Percentiles rank a stretch among this genome's conserved stretches.
Evolutionary conservation across 306 rosid species (phyloP).

Genomic region (Gynostemma pentaphyllum): DNA sequence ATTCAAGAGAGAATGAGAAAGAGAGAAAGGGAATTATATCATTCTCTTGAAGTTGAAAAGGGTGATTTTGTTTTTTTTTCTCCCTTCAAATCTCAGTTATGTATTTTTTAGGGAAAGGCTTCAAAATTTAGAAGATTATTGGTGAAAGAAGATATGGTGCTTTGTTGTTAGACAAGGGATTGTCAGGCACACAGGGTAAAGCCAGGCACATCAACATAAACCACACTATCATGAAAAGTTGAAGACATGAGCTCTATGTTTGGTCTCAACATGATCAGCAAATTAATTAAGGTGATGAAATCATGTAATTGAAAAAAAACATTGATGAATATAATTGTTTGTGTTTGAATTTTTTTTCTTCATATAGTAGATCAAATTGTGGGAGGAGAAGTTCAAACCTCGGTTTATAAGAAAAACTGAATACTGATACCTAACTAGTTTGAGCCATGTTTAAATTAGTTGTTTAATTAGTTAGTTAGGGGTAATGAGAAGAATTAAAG

Average conservation of each 20-base stretch:
- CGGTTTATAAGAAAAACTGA: too few relatives aligned
- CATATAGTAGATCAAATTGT: too few relatives aligned
- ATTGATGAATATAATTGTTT: too few relatives aligned
- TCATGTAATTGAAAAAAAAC: too few relatives aligned
- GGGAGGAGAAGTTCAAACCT: too few relatives aligned
- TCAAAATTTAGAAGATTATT: background rate
- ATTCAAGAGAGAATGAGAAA: background rate
- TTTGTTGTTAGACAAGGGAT: background rate
- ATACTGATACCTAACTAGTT: too few relatives aligned
- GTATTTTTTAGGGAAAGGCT: background rate
- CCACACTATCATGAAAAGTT: background rate
- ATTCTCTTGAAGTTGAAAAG: background rate
- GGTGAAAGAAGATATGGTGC: conserved; percentile 2
- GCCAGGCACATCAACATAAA: conserved; percentile 25
- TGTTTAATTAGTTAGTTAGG: too few relatives aligned
- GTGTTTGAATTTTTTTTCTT: too few relatives aligned
- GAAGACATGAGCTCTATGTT: background rate
- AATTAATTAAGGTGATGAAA: background rate
- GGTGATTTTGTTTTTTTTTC: background rate
- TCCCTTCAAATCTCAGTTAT: background rate
- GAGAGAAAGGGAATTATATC: background rate
- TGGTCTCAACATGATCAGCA: background rate
- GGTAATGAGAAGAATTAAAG: too few relatives aligned
- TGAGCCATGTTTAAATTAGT: too few relatives aligned
- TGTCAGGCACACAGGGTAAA: conserved; percentile 27